phyloP scores from a whole-genome alignment of 2,329 filamentous ascomycete genomes.

The Penicillium nordicum region DNA sequence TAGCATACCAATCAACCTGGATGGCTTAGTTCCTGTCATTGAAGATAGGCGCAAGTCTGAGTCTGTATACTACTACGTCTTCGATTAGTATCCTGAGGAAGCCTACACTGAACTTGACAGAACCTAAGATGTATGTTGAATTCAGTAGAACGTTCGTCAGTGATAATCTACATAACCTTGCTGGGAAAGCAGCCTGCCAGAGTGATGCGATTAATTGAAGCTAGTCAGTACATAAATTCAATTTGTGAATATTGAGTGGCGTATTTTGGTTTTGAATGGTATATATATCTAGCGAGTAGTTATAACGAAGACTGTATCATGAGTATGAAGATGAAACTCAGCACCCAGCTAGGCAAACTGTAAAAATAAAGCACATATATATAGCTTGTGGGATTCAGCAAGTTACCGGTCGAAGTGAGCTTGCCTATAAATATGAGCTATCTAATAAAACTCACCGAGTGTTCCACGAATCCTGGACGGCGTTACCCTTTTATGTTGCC shows the following conservation, averaged over 20 bases:
- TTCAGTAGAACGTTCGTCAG: no score
- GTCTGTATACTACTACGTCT: no score
- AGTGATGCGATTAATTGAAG: not conserved
- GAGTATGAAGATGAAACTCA: not conserved
- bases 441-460: not conserved
- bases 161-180: not conserved
- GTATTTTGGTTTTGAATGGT: no score
- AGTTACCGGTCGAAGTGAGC: not conserved
- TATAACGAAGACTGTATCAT: not conserved
- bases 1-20: no score
- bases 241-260: not conserved
- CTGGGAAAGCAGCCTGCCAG: not conserved
- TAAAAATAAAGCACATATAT: not conserved
- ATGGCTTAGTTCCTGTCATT: no score
- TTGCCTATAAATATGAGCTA: not conserved
- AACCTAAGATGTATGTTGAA: no score
- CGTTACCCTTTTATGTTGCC: not conserved
- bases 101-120: no score
- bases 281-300: not conserved
- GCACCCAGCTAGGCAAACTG: no score
- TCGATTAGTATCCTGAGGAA: no score
- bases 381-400: not conserved
- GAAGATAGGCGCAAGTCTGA: no score
- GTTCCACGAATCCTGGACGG: not conserved
- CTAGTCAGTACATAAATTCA: not conserved